A percentile compares a stretch with the other conserved stretches of the same genome.
These are phyloP conservation scores for Penicillium crustosum DNA, from an alignment of 2,329 filamentous ascomycete genomes.

Conservation along the genomic window DNA sequence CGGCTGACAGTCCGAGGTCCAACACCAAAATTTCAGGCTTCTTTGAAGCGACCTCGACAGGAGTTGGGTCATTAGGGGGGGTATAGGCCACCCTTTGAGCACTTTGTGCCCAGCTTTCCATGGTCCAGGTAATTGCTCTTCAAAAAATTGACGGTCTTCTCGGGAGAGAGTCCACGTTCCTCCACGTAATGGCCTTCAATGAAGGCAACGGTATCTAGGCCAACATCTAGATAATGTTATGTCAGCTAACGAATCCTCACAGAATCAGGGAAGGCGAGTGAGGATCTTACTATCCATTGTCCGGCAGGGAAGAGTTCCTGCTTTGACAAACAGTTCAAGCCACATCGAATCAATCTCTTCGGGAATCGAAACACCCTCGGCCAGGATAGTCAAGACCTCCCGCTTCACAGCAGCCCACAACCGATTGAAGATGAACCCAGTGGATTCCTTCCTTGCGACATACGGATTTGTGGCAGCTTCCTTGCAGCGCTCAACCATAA, in stretches of 20 bases:
- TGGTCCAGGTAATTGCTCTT: slow-evolving; percentile 47
- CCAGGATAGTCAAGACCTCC: slow-evolving; percentile 51
- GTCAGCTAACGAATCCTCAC: background rate
- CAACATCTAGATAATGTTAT: slow-evolving; percentile 37
- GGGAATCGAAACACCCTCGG: slow-evolving; percentile 52
- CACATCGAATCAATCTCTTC: slow-evolving; percentile 54
- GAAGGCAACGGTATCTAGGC: slow-evolving; percentile 54
- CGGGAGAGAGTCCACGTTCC: slow-evolving; percentile 47
- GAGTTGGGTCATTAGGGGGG: slow-evolving; percentile 20
- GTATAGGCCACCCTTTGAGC: slow-evolving; percentile 43
- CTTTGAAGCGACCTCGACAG: background rate
- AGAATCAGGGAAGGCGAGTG: background rate
- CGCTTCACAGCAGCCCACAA: slow-evolving; percentile 59
- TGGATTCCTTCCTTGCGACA: slow-evolving; percentile 50
- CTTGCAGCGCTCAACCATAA: slow-evolving; percentile 43
- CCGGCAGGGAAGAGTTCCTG: slow-evolving; percentile 31
- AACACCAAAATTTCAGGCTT: slow-evolving; percentile 20
- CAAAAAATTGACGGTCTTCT: slow-evolving; percentile 49
- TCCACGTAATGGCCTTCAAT: slow-evolving; percentile 56
- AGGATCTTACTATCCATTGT: slow-evolving; percentile 47
- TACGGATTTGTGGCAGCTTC: slow-evolving; percentile 47
- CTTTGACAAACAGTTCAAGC: slow-evolving; percentile 41
- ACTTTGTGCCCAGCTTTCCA: slow-evolving; percentile 51
- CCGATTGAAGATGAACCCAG: slow-evolving; percentile 55
- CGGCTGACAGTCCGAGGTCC: slow-evolving; percentile 26